Conservation (phyloP, 2,329 filamentous ascomycete genomes). For the Epichloe uncinata region DNA sequence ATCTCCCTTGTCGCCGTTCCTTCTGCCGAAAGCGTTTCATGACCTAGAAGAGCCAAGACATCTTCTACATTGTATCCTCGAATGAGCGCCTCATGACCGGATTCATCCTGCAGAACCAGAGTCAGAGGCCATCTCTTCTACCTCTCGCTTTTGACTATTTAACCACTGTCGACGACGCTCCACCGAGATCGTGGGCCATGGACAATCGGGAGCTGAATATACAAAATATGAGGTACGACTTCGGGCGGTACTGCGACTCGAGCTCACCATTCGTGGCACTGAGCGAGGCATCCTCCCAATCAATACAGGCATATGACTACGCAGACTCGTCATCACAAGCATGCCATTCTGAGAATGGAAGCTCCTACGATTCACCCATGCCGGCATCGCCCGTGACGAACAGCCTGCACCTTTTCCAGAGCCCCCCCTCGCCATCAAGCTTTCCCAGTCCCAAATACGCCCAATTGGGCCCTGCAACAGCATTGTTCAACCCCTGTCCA, state of each 20-base stretch:
- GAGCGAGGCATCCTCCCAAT: slow-evolving; percentile 2
- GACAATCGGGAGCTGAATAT: background rate
- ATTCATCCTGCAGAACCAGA: background rate
- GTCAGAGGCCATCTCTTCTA: background rate
- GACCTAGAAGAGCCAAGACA: too few relatives aligned
- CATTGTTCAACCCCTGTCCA: slow-evolving; percentile 9
- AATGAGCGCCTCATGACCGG: background rate
- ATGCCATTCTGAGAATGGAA: slow-evolving; percentile 2
- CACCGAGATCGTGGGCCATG: background rate
- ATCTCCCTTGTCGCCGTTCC: background rate
- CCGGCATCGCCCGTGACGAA: slow-evolving; percentile 1
- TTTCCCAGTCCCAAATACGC: background rate
- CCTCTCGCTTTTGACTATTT: background rate
- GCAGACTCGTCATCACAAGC: slow-evolving; percentile 1
- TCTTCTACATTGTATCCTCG: background rate
- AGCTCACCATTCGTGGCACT: background rate
- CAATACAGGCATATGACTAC: background rate
- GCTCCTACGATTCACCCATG: background rate
- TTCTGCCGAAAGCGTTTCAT: background rate
- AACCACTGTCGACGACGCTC: background rate
- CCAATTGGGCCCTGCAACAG: slow-evolving; percentile 5
- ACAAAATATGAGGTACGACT: background rate
- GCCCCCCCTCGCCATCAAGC: slow-evolving; percentile 1
- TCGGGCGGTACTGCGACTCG: background rate
- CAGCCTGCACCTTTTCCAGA: background rate